Percentiles rank a stretch among this genome's conserved stretches.
phyloP scores from a whole-genome alignment of 192 early-diverging fungal genomes.

The Hyaloraphidium curvatum region DNA sequence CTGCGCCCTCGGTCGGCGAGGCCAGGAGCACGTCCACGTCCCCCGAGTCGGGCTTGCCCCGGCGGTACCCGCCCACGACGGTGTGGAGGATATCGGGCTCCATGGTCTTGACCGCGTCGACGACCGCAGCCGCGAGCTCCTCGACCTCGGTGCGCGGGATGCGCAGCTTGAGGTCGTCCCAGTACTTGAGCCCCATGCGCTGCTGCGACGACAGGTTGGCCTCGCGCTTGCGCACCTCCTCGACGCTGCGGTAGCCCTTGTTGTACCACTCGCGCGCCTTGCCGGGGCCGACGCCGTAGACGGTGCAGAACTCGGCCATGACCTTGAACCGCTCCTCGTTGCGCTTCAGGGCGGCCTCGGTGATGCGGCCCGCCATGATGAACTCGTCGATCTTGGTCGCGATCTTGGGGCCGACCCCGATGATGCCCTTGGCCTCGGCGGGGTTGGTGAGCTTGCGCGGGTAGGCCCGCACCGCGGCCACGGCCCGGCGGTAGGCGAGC shows the following conservation, averaged over 20 bases:
- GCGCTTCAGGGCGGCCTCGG: too few relatives aligned
- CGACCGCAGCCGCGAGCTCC: slow-evolving; percentile 10
- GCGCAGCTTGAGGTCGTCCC: slow-evolving; percentile 6
- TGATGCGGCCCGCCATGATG: too few relatives aligned
- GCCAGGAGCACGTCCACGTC: slow-evolving; percentile 21
- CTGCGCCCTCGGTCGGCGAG: too few relatives aligned
- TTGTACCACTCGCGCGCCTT: neutral
- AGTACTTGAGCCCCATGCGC: neutral
- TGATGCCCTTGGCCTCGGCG: too few relatives aligned
- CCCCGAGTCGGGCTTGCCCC: slow-evolving; percentile 15
- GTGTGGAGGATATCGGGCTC: slow-evolving; percentile 12
- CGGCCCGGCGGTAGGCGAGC: too few relatives aligned
- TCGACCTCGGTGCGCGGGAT: slow-evolving; percentile 20
- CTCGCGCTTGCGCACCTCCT: neutral
- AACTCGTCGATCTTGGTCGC: too few relatives aligned
- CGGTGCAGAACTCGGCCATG: neutral
- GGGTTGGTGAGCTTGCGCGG: too few relatives aligned
- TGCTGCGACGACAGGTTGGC: neutral
- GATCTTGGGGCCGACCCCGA: too few relatives aligned
- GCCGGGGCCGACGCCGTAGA: neutral
- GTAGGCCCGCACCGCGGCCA: too few relatives aligned
- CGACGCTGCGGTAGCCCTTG: neutral
- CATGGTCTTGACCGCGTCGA: slow-evolving; percentile 2
- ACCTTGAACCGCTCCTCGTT: too few relatives aligned
- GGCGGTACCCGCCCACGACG: slow-evolving; percentile 18